Evolutionary conservation across 768 basidiomycete species (phyloP), one percentile per base, ranked within the genome.

Genomic region (Rhodocollybia butyracea): DNA sequence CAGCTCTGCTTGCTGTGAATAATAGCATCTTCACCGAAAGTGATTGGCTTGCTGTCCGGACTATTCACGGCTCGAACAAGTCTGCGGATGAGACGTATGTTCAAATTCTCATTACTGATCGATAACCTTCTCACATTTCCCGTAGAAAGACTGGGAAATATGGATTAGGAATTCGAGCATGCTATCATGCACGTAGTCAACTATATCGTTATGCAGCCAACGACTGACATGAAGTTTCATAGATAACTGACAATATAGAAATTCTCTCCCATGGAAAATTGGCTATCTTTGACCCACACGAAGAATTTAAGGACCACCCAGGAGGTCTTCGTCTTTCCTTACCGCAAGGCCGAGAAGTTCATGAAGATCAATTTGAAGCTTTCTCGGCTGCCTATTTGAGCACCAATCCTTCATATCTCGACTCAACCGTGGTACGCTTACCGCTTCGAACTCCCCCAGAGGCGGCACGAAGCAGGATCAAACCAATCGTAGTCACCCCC

Each of bases 221-320:
- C 7, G 6, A 29, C 24, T 19, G n/a, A 41, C 24, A 24, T 19
- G n/a, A n/a, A 19, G 3, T 8, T 45, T 31, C 38, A 7, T 26
- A 71, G 69, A 55, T 71, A 24, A 69, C 69, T 11, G 69, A 71
- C 58, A 66, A 64, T 27, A 66, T 65, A 3, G 64, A 69, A 45
- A 64, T 68, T 40, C 59, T 68, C 21, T 71, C 69, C 3, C 65
- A 59, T 3, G 12, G 47, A 8, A 60, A 55, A 21, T 54, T 71
- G 21, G 67, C 57, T 26, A 61, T 70, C 42, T 68, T 69, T 50
- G 69, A 71, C 51, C 69, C 69, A 19, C 69, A 68, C 32, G 52
- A 55, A 21, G 55, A 32, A 21, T 45, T 45, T 21, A 6, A 46
- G 5, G 7, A 17, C 10, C 24, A 13, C 21, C 17, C 24, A 10